Base-by-base conservation (phyloP, 2,329 filamentous ascomycete genomes). In the Rhynchosporium secalis region DNA sequence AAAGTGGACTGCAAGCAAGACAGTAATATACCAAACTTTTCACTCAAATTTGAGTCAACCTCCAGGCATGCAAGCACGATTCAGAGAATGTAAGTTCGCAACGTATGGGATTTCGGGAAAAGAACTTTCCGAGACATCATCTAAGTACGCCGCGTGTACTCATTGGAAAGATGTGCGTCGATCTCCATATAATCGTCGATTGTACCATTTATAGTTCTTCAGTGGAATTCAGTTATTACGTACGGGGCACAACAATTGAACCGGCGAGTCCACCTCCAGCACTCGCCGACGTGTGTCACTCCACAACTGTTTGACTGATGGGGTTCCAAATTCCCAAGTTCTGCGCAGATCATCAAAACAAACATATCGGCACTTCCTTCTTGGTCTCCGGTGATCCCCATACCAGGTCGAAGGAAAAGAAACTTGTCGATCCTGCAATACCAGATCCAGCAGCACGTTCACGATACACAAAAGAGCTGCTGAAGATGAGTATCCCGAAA, bases 401-500 rank as follows among this genome's bases (percentile, higher is more conserved):
- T 20, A 1, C 20, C 20, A 20, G 20, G 20, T 29, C 33, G 29
- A 40, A 28, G n/a, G 20, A 40, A n/a, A 49, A 47, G 28, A n/a
- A 40, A 29, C 33, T 7, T 45, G 36, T n/a, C 52, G 45, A 54
- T 54, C 56, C n/a, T 36, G 8, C 20, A 43, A 55, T 33, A 38
- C 29, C 48, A 49, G 56, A 59, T 55, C 47, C n/a, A 38, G 20
- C 33, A 33, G 40, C n/a, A 29, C 28, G 9, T 33, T 15, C 28
- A 13, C 15, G 26, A 49, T 47, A 46, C 26, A 51, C 20, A 38
- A 38, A 13, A 46, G 15, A 36, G 41, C 36, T 57, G 58, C n/a
- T 52, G 56, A 52, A 45, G 49, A 57, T 56, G 33, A 43, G 40
- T 33, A 56, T 60, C 62, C 56, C 58, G 40, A 52, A 48, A 51